phyloP scores from a whole-genome alignment of 1,284 basidiomycete species.

The Apiotrichum brassicae region DNA sequence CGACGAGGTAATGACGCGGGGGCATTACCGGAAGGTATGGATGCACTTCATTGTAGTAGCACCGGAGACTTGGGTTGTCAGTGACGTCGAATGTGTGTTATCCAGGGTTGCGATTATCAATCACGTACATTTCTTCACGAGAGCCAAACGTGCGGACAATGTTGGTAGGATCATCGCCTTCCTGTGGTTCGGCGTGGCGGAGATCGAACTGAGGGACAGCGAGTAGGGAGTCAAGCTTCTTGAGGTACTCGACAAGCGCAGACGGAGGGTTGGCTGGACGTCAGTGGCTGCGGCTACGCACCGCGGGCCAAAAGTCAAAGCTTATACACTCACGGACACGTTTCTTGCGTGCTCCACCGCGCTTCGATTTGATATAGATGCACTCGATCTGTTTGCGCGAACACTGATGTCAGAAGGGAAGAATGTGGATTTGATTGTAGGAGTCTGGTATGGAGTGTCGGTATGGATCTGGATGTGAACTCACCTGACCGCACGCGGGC shows the following conservation, averaged over 20 bases:
- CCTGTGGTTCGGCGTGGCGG: constrained; percentile 12
- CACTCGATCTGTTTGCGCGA: constrained; percentile 39
- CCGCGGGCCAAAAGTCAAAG: neutral
- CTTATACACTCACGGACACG: constrained; percentile 24
- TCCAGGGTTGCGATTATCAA: too few relatives aligned
- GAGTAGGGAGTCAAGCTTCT: constrained; percentile 39
- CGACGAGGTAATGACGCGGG: constrained; percentile 30
- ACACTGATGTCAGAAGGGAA: constrained; percentile 32
- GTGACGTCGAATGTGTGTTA: neutral
- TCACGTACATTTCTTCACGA: constrained; percentile 38
- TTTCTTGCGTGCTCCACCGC: constrained; percentile 46
- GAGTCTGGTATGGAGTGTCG: too few relatives aligned
- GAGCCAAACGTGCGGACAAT: constrained; percentile 32
- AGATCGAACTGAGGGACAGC: constrained; percentile 25
- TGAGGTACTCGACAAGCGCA: constrained; percentile 39
- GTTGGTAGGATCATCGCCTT: constrained; percentile 33
- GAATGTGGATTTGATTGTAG: too few relatives aligned
- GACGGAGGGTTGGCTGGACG: constrained; percentile 28
- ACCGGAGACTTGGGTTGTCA: constrained; percentile 27
- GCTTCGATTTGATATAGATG: constrained; percentile 45
- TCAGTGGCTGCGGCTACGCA: neutral
- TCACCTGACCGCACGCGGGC: constrained; percentile 44
- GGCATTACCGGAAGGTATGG: constrained; percentile 45
- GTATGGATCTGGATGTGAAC: constrained; percentile 6
- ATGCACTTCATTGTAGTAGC: constrained; percentile 47